Evolutionary conservation across 176 grass and related monocot species (phyloP), one percentile per base, ranked within the genome.

Genomic region (Raddia guianensis): DNA sequence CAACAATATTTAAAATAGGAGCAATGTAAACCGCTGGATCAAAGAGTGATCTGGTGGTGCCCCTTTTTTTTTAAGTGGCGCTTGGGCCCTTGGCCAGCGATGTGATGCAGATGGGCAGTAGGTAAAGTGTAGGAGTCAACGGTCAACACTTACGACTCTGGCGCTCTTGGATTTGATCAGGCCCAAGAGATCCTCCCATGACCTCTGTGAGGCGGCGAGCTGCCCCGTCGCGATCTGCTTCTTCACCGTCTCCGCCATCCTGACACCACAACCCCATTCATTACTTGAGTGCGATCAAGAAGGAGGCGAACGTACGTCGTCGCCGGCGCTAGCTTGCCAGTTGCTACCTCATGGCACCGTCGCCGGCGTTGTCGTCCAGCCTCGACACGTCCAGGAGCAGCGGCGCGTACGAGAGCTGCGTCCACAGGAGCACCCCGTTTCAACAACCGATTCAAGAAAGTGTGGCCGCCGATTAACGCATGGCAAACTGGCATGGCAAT

Each of bases 311-410:
- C 27, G 27, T 27, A 27, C 27, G 27, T 27, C 27, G 27, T 27
- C 27, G 27, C 27, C 27, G 27, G 27, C 27, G 27, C 27, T 0
- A 27, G 27, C 27, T 27, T 27, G 27, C 27, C 27, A 27, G 27
- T 27, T 27, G 27, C 27, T 27, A 93, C 93, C 61, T 84, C 52
- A 87, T 87, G 40, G 89, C 91, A 8, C 76, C 88, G 20, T 76
- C 85, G 64, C 87, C 87, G 18, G 54, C 83, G 34, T 86, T 86
- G 54, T 68, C 83, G 68, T 91, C 85, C 54, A 97, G 82, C 72
- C 94, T 92, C 20, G 94, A 97, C 64, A 87, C 85, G 65, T 68
- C 53, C 0, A 80, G 87, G 44, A 97, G 81, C 82, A 97, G 73
- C 65, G 80, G 89, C 9, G 76, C 81, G 82, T 93, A 94, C 1